Evolutionary conservation across 1,139 yeast species (phyloP).

Genomic region (Nakaseomyces nivariensis): DNA sequence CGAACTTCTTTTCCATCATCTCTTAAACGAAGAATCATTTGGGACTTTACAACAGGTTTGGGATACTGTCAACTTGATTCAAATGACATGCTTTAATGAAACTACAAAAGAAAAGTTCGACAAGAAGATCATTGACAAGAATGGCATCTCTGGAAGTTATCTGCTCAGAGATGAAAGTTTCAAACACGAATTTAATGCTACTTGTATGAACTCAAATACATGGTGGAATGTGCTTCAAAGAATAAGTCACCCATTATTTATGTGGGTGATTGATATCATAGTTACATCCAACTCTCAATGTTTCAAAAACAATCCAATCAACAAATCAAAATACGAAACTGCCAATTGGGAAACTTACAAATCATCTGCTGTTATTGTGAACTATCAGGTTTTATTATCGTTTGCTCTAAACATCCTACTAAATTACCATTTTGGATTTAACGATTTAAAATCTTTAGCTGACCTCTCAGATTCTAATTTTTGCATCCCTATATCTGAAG

Average conservation of each 20-base stretch:
- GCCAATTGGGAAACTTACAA: constrained; percentile 26
- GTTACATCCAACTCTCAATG: constrained; percentile 23
- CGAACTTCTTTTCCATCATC: constrained; percentile 25
- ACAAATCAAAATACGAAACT: constrained; percentile 10
- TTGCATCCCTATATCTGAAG: constrained; percentile 21
- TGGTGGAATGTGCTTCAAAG: constrained; percentile 28
- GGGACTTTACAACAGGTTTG: constrained; percentile 19
- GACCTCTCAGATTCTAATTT: constrained; percentile 16
- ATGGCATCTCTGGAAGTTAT: constrained; percentile 21
- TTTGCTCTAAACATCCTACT: constrained; percentile 32
- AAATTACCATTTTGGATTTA: constrained; percentile 44
- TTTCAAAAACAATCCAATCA: constrained; percentile 18
- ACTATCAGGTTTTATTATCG: constrained; percentile 34
- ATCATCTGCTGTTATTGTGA: constrained; percentile 23
- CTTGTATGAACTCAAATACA: constrained; percentile 24
- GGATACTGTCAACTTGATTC: constrained; percentile 26
- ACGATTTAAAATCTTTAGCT: constrained; percentile 30
- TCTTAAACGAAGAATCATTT: constrained; percentile 17
- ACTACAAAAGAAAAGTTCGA: constrained; percentile 25
- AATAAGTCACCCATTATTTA: constrained; percentile 24
- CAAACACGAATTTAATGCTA: constrained; percentile 22
- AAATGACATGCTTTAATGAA: constrained; percentile 28
- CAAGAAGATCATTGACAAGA: constrained; percentile 17
- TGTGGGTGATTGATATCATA: constrained; percentile 29
- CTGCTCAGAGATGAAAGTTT: constrained; percentile 23